Evolutionary conservation across 306 rosid genomes (phyloP), one percentile per base, ranked within the genome.

Genomic region (Albizia julibrissin): DNA sequence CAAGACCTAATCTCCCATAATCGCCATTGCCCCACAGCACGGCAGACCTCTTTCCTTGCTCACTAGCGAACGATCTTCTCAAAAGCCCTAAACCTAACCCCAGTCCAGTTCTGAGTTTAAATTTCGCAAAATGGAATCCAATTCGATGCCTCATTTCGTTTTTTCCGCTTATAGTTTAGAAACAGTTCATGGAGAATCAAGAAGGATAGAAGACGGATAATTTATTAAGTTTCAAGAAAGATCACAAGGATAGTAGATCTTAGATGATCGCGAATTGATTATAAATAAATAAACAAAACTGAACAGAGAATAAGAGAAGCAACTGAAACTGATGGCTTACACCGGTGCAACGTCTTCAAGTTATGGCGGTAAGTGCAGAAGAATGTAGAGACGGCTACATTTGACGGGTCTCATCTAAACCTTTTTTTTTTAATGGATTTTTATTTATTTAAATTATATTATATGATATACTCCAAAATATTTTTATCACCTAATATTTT

Each of bases 11-110:
- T 80, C 98, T 88, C 3, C 98, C 98, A 65, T 80, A 89, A 82
- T 95, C 98, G 5, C 97, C 98, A 80, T 95, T 95, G 0, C 98
- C 98, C 95, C 97, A 95, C 18, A 95, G 72, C 64, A 92, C 95
- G 1, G 92, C 98, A 81, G 91, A 85, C 68, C 76, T 87, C 89
- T 84, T 88, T 34, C 87, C 90, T 7, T 80, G 72, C 50, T 81
- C 88, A 40, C 65, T 68, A 10, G 91, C 86, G 66, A 83, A 75
- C 69, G 88, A 85, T 70, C 95, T 86, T 44, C 46, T 67, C 21
- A 26, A 21, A 67, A 85, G 47, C 73, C 86, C 88, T 13, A 75
- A 44, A 10, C 75, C 74, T 11, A 65, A 66, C 62, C 14, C 16
- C 24, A 75, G 47, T 47, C 42, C 66, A 42, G 49, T 43, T 58